These are phyloP conservation scores for Odonthalia washingtoniensis DNA, from an alignment of 31 red algal genomes.

Conservation along the genomic window DNA sequence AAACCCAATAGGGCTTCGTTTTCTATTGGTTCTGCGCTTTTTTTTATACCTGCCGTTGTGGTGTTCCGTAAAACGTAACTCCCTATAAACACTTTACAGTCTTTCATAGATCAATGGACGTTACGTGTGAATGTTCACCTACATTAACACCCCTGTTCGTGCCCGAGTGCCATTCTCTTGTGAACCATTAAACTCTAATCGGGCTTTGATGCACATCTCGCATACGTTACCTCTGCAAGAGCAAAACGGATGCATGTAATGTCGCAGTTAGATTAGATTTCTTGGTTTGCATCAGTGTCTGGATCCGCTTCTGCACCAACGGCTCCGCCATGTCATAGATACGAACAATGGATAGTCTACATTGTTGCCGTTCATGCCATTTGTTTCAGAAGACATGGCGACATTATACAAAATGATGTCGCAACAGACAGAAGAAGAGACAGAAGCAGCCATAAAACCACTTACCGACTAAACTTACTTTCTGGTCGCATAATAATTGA, in stretches of 20 bases:
- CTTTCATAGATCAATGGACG: too few relatives aligned
- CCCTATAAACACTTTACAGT: too few relatives aligned
- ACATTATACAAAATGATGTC: too few relatives aligned
- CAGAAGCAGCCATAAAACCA: neutral
- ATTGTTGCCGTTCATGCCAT: slow-evolving; percentile 37
- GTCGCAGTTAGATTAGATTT: neutral
- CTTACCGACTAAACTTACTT: neutral
- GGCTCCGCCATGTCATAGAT: slow-evolving; percentile 51
- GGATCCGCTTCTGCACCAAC: too few relatives aligned
- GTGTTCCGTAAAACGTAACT: too few relatives aligned
- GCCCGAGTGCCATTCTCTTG: too few relatives aligned
- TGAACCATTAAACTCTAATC: too few relatives aligned
- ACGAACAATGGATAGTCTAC: slow-evolving; percentile 52
- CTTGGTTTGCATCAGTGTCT: neutral
- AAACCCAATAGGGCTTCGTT: too few relatives aligned
- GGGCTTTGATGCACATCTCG: slow-evolving; percentile 38
- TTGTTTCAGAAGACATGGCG: slow-evolving; percentile 56
- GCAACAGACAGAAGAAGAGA: neutral
- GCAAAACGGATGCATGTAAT: slow-evolving; percentile 36
- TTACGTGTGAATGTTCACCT: too few relatives aligned
- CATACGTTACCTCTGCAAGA: slow-evolving; percentile 55
- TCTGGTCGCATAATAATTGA: neutral
- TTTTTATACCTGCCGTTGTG: too few relatives aligned
- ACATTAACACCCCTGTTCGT: too few relatives aligned
- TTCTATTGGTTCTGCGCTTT: too few relatives aligned